phyloP scores from a whole-genome alignment of 345 rosid genomes.

The Populus euphratica region DNA sequence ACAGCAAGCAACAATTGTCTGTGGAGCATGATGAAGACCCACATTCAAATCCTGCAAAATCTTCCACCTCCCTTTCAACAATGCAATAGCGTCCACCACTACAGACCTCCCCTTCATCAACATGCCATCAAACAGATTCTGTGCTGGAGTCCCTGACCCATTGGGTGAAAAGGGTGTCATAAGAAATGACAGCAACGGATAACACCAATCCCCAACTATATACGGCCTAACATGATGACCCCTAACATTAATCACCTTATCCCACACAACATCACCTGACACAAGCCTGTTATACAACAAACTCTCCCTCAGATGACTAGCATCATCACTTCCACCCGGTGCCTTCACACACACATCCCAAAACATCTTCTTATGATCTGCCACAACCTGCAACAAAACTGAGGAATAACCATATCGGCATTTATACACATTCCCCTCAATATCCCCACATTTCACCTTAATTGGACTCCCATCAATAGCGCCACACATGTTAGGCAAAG shows the following conservation, averaged over 20 bases:
- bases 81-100: conserved; percentile 89
- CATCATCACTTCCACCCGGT: conserved; percentile 77
- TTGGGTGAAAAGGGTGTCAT: conserved; percentile 90
- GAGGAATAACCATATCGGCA: conserved; percentile 71
- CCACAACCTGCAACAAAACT: conserved; percentile 81
- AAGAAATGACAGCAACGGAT: conserved; percentile 69
- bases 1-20: conserved; percentile 96
- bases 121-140: conserved; percentile 95
- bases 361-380: conserved; percentile 87
- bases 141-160: conserved; percentile 78
- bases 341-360: conserved; percentile 98
- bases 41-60: conserved; percentile 92
- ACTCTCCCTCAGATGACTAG: conserved; percentile 83
- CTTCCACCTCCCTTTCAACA: conserved; percentile 91
- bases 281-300: conserved; percentile 72
- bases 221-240: conserved; percentile 88
- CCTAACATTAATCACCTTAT: conserved; percentile 65
- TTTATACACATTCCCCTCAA: conserved; percentile 39
- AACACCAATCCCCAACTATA: conserved; percentile 96
- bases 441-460: conserved; percentile 39
- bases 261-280: conserved; percentile 93
- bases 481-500: conserved; percentile 90
- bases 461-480: conserved; percentile 81
- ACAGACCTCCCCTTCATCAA: conserved; percentile 94
- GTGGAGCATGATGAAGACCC: conserved; percentile 89